phyloP scores from a whole-genome alignment of 192 early-diverging fungal genomes.

The Backusella macrospora region DNA sequence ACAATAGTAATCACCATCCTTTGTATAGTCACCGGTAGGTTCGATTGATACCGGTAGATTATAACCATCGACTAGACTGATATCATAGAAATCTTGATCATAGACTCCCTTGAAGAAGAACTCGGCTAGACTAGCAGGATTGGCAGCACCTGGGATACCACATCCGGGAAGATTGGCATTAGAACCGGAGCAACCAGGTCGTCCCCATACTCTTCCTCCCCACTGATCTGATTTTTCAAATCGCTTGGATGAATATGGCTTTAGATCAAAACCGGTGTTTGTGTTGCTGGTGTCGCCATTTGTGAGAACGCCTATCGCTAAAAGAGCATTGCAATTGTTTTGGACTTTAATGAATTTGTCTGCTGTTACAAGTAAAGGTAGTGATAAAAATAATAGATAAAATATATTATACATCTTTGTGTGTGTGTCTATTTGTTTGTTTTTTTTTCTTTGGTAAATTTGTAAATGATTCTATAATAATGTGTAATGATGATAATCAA shows the following conservation, averaged over 20 bases:
- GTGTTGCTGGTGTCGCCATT: constrained; percentile 13
- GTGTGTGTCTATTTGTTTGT: too few relatives aligned
- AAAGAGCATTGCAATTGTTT: constrained; percentile 27
- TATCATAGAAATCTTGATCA: constrained; percentile 36
- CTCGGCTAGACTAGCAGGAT: constrained; percentile 33
- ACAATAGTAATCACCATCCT: constrained; percentile 14
- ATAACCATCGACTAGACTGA: constrained; percentile 35
- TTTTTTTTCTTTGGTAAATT: not conserved
- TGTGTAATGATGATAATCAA: too few relatives aligned
- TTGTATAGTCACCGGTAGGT: not conserved
- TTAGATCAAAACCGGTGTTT: constrained; percentile 12
- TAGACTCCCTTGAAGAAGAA: constrained; percentile 33
- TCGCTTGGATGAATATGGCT: not conserved
- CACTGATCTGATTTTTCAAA: constrained; percentile 19
- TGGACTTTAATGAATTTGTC: constrained; percentile 4
- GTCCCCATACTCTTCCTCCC: constrained; percentile 33
- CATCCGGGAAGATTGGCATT: not conserved
- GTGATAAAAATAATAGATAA: not conserved
- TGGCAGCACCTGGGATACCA: constrained; percentile 21
- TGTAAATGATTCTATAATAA: too few relatives aligned
- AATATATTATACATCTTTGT: not conserved
- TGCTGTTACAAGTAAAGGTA: not conserved
- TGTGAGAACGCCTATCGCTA: constrained; percentile 33
- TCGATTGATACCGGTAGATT: constrained; percentile 32
- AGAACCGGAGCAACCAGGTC: constrained; percentile 12